Evolutionary conservation across 805 yeast genomes (phyloP).

Genomic region (Nakazawaea laoshanensis): DNA sequence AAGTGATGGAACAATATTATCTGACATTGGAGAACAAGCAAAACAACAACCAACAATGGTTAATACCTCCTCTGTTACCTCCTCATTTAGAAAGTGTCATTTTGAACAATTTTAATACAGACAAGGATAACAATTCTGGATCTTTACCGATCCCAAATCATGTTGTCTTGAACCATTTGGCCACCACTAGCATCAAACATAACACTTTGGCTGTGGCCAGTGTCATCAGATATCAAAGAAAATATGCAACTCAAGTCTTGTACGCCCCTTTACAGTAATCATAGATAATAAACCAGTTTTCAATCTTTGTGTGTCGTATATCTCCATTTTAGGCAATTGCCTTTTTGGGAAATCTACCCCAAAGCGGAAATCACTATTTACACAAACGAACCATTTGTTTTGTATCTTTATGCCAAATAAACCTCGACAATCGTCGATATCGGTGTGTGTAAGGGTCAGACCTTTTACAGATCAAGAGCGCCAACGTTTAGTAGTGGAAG

Average conservation of each 20-base stretch:
- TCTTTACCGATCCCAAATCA: conserved; percentile 92
- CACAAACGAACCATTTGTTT: not conserved
- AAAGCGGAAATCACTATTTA: no score
- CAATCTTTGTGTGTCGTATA: not conserved
- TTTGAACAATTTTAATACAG: conserved; percentile 61
- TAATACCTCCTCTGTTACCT: conserved; percentile 94
- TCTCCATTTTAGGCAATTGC: no score
- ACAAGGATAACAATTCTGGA: conserved; percentile 75
- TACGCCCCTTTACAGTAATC: conserved; percentile 74
- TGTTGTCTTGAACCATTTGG: conserved; percentile 87
- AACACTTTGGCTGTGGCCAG: conserved; percentile 91
- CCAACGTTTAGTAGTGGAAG: conserved; percentile 29
- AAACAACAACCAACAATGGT: conserved; percentile 45
- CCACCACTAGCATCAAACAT: conserved; percentile 92
- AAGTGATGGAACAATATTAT: conserved; percentile 82
- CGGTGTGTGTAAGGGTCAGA: conserved; percentile 74
- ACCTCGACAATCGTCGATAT: conserved; percentile 49
- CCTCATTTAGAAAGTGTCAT: conserved; percentile 95
- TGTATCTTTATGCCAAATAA: conserved; percentile 3
- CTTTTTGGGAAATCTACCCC: no score
- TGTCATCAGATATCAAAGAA: conserved; percentile 79
- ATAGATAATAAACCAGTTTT: not conserved
- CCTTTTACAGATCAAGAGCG: conserved; percentile 65
- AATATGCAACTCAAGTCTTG: conserved; percentile 84
- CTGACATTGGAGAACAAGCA: conserved; percentile 66